phyloP scores from a whole-genome alignment of 768 basidiomycete genomes.

The Kwoniella dendrophila region DNA sequence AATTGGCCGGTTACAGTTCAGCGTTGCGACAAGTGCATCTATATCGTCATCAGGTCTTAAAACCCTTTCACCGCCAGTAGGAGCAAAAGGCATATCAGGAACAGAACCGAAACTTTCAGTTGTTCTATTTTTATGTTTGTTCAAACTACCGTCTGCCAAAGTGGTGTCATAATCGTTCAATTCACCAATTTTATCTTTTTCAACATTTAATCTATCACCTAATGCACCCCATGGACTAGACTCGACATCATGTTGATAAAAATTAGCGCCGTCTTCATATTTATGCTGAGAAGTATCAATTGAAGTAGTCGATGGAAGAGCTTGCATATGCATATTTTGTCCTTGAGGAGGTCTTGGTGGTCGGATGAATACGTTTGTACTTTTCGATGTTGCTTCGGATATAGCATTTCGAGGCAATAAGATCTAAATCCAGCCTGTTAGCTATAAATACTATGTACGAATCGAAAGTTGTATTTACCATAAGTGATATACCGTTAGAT shows the following conservation, averaged over 20 bases:
- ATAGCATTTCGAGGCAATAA: slow-evolving; percentile 39
- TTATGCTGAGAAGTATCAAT: slow-evolving; percentile 3
- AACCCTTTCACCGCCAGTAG: slow-evolving; percentile 30
- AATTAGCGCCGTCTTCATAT: neutral
- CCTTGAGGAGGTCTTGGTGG: neutral
- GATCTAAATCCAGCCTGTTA: slow-evolving; percentile 35
- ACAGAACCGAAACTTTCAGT: slow-evolving; percentile 4
- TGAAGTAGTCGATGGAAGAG: slow-evolving; percentile 12
- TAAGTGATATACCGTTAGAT: slow-evolving; percentile 38
- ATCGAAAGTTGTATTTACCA: slow-evolving; percentile 25
- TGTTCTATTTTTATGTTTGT: slow-evolving; percentile 1
- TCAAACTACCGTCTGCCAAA: slow-evolving; percentile 3
- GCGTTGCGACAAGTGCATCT: no score
- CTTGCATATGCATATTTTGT: slow-evolving; percentile 7
- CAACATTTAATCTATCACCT: slow-evolving; percentile 38
- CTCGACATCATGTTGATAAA: slow-evolving; percentile 1
- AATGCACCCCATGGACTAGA: slow-evolving; percentile 36
- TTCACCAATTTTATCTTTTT: slow-evolving; percentile 14
- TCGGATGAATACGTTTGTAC: slow-evolving; percentile 35
- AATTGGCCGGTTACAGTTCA: no score
- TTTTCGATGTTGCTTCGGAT: slow-evolving; percentile 17
- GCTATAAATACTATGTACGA: no score
- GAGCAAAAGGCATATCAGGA: slow-evolving; percentile 28
- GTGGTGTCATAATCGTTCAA: slow-evolving; percentile 16
- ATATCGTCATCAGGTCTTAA: slow-evolving; percentile 26